Evolutionary conservation across 75 land plant genomes (phyloP), one percentile per base, ranked within the genome.

Genomic region (Ceratopteris richardii): DNA sequence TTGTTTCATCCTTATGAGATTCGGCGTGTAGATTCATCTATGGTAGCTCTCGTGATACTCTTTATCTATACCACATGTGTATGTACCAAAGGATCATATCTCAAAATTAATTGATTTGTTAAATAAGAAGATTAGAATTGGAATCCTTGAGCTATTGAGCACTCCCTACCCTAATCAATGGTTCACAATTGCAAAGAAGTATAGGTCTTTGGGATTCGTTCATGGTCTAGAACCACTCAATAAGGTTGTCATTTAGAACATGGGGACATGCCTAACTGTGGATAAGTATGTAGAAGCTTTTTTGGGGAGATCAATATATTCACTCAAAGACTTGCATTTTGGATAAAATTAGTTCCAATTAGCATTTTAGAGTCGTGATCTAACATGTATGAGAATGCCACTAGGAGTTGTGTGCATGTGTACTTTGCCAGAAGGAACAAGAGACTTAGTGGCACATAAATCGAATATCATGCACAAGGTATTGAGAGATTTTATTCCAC

Each of bases 241-340:
- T 46, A 46, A 46, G 48, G 21, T 17, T 7, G 17, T 20, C 1
- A 46, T 46, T 20, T n/a, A 14, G 12, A 46, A 46, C 17, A 46
- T 46, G 14, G 48, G 48, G 1, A 20, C 48, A 46, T n/a, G 48
- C 17, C 21, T 17, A 46, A 46, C 17, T 46, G 48, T 46, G 14
- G 48, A 46, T 46, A 17, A 46, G 48, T 46, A 5, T 46, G 48
- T 46, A 7, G 48, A 46, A 20, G 48, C n/a, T 14, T 46, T 46
- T 46, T 5, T 46, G 3, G 48, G 48, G 5, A 46, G 21, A 46
- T 17, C 48, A 2, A 20, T 46, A 46, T 46, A 46, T 14, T 46
- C 48, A 40, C 14, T 40, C 12, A 40, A 14, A 9, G 42, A 40
- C 42, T 40, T 40, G 14, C 42, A 40, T n/a, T n/a, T n/a, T n/a